Evolutionary conservation across 495 filamentous ascomycete species (phyloP), one percentile per base, ranked within the genome.

Genomic region (Parmelia sp.): DNA sequence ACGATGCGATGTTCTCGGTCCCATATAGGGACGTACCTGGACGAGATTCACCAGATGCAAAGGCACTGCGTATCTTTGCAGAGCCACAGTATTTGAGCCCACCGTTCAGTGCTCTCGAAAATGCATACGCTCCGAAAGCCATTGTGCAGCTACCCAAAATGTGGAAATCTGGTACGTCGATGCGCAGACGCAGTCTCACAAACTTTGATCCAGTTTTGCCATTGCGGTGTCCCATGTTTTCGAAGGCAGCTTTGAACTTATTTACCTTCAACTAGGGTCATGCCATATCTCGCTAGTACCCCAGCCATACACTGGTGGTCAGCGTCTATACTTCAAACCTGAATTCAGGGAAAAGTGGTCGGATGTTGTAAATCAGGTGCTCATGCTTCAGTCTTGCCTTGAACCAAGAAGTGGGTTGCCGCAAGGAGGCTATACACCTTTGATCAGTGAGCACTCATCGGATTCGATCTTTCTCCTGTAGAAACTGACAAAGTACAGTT

Each of bases 71-170:
- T 2, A 0, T 58, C 11, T 61, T 61, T 11, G 27, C 45, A 25
- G 59, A 61, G 40, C 59, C 59, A 10, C 59, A 61, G 25, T 33
- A 33, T 27, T 2, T 49, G 1, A 9, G 21, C 6, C 59, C 40
- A 61, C 21, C 59, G 15, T 61, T 61, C 17, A 61, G n/a, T 49
- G 40, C 33, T 11, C 21, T 61, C 11, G n/a, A 47, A 19, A 61
- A 61, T 25, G 7, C 10, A 8, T 61, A 47, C 27, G 36, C 33
- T 12, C 40, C 45, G 25, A 47, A 49, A 1, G 45, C 40, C 15
- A 61, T 61, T 21, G 40, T 61, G 40, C 59, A 61, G n/a, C 39
- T 61, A 27, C 59, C 59, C 0, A 61, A 61, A 29, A 61, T 61
- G 3, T 61, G 59, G 59, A 45, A 51, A 33, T 19, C 4, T 36